Evolutionary conservation across 257 asterid genomes (phyloP).

Genomic region (Capsicum baccatum): DNA sequence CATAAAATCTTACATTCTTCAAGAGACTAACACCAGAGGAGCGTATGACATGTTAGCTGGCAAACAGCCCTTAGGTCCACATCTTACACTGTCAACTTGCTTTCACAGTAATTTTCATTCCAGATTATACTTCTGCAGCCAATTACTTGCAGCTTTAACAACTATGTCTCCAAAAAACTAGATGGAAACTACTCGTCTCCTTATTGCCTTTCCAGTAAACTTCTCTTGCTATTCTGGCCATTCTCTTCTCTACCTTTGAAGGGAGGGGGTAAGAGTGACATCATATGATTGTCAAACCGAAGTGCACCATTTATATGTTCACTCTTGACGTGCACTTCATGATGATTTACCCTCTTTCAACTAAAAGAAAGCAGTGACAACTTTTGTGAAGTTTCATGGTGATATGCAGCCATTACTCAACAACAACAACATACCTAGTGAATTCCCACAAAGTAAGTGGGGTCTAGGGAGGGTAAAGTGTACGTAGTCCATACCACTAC

Average conservation of each 20-base stretch:
- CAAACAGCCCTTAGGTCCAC: not conserved
- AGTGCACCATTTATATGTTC: not conserved
- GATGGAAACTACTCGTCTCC: not conserved
- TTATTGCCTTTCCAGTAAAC: not conserved
- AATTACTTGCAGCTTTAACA: not conserved
- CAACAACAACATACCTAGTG: too few relatives aligned
- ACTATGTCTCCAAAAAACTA: not conserved
- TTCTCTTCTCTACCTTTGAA: not conserved
- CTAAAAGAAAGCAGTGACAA: not conserved
- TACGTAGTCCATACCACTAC: too few relatives aligned
- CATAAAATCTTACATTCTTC: not conserved
- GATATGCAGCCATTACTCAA: not conserved
- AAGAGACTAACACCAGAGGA: not conserved
- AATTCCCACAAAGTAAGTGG: too few relatives aligned
- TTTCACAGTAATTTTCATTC: not conserved
- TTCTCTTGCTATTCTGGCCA: not conserved
- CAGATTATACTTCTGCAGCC: not conserved
- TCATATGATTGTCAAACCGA: not conserved
- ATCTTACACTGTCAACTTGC: not conserved
- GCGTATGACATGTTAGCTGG: not conserved
- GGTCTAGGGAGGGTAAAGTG: too few relatives aligned
- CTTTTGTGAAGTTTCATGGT: not conserved
- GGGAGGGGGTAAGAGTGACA: not conserved
- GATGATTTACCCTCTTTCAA: conserved; percentile 5
- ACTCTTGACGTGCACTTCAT: conserved; percentile 7